Evolutionary conservation across 805 yeast genomes (phyloP).

Genomic region (Cyberlindnera sargentensis): DNA sequence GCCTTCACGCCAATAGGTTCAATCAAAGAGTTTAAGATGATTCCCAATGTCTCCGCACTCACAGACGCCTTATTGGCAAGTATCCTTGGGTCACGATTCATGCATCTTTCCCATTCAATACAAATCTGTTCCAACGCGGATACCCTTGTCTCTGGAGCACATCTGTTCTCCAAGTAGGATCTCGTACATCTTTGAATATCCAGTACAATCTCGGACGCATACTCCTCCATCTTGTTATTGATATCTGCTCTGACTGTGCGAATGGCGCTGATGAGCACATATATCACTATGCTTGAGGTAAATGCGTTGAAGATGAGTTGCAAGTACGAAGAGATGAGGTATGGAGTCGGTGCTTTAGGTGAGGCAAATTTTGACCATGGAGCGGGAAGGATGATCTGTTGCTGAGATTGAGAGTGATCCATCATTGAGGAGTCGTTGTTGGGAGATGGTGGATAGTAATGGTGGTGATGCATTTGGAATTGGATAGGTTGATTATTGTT

Average conservation of each 20-base stretch:
- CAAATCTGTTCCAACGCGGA: constrained; percentile 57
- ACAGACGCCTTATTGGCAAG: constrained; percentile 46
- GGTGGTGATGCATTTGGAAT: constrained; percentile 39
- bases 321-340: constrained; percentile 52
- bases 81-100: constrained; percentile 43
- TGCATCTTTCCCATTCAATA: constrained; percentile 57
- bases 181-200: constrained; percentile 50
- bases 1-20: constrained; percentile 65
- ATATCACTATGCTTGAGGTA: constrained; percentile 38
- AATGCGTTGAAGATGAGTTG: constrained; percentile 47
- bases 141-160: constrained; percentile 46
- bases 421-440: constrained; percentile 4
- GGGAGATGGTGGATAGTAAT: constrained; percentile 29
- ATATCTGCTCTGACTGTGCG: constrained; percentile 50
- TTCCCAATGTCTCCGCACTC: constrained; percentile 57
- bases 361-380: constrained; percentile 51
- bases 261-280: constrained; percentile 37
- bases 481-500: constrained; percentile 15
- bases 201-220: constrained; percentile 35
- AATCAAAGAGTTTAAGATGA: constrained; percentile 51
- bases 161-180: constrained; percentile 46
- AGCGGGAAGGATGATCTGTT: constrained; percentile 34
- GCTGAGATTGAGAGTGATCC: neutral
- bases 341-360: constrained; percentile 49
- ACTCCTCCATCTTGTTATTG: constrained; percentile 40